Evolutionary conservation across 305 asterid genomes (phyloP).

Genomic region (Fraxinus velutina): DNA sequence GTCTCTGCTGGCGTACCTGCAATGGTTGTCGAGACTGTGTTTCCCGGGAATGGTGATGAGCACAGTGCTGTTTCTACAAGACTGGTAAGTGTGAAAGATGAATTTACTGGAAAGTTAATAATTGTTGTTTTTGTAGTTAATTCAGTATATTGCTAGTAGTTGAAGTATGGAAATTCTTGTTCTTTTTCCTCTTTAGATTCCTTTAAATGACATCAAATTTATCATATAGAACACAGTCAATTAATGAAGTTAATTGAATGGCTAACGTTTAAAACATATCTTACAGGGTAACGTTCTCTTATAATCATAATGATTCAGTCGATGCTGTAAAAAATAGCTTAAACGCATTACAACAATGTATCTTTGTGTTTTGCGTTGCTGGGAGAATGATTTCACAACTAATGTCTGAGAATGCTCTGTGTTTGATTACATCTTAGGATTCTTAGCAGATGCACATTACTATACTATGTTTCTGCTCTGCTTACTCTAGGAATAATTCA

Average conservation of each 20-base stretch:
- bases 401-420: not conserved
- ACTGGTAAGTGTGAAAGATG: slow-evolving; percentile 44
- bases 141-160: not conserved
- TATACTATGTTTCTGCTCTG: not conserved
- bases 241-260: not conserved
- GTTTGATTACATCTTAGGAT: not conserved
- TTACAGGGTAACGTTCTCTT: not conserved
- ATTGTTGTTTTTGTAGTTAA: not conserved
- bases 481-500: not conserved
- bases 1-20: slow-evolving; percentile 43
- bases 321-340: not conserved
- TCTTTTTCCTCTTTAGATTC: not conserved
- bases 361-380: not conserved
- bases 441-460: not conserved
- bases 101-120: not conserved
- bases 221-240: not conserved
- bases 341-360: not conserved
- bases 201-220: not conserved
- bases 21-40: slow-evolving; percentile 81
- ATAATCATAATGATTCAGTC: not conserved
- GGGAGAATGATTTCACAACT: not conserved
- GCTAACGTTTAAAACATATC: not conserved
- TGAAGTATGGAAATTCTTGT: not conserved
- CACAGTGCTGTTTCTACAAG: slow-evolving; percentile 69
- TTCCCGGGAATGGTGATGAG: slow-evolving; percentile 51